phyloP scores from a whole-genome alignment of 192 early-diverging fungal genomes.

The Thoreauomyces humboldtii region DNA sequence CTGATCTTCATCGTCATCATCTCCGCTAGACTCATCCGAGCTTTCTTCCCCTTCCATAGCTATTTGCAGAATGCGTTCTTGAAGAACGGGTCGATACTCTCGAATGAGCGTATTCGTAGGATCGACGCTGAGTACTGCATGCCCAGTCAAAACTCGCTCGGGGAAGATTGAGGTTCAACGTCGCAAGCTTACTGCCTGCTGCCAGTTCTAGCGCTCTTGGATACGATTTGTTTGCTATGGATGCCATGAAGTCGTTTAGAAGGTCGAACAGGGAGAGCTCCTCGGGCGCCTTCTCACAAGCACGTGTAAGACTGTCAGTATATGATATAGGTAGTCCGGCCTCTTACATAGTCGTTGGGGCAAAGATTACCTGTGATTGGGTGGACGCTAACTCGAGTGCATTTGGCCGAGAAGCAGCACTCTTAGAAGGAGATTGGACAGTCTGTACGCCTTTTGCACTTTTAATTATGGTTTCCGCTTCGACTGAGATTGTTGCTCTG shows the following conservation, averaged over 20 bases:
- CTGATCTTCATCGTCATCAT: conserved; percentile 3
- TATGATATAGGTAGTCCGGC: background rate
- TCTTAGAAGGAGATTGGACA: background rate
- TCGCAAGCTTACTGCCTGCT: background rate
- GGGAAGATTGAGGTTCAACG: too few species aligned
- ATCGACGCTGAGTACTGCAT: conserved; percentile 3
- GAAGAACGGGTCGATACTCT: conserved; percentile 12
- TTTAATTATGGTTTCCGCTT: too few species aligned
- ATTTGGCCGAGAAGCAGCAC: background rate
- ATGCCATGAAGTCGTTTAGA: conserved; percentile 14
- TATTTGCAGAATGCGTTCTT: conserved; percentile 6
- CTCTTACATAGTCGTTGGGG: background rate
- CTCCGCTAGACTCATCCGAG: background rate
- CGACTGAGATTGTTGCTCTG: background rate
- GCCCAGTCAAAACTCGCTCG: too few species aligned
- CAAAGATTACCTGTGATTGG: background rate
- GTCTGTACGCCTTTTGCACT: background rate
- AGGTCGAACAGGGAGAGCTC: conserved; percentile 1
- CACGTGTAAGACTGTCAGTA: background rate
- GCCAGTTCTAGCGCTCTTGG: background rate
- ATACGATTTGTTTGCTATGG: conserved; percentile 1
- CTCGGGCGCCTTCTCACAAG: background rate
- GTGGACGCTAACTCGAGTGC: background rate
- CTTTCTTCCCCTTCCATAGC: background rate
- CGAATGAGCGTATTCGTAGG: conserved; percentile 19